These are phyloP conservation scores for Rhizophora mangle DNA, from an alignment of 345 rosid genomes.

Conservation along the genomic window DNA sequence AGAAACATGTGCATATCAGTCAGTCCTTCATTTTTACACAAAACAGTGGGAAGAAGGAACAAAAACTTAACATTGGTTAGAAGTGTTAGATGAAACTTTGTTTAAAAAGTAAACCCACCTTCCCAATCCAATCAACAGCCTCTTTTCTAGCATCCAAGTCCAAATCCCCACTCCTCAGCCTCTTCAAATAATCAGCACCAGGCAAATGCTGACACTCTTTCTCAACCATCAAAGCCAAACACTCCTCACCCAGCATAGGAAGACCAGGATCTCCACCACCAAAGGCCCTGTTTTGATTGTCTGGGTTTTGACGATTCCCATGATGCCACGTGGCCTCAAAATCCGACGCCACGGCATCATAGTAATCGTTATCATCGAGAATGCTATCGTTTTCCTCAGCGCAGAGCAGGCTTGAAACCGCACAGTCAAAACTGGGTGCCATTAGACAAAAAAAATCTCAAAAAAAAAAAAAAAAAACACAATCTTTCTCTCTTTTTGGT, in stretches of 20 bases:
- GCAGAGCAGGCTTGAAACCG: constrained; percentile 50
- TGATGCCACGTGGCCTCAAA: constrained; percentile 33
- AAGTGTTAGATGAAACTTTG: neutral
- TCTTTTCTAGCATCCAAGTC: constrained; percentile 45
- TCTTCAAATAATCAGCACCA: constrained; percentile 41
- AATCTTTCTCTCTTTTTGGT: constrained; percentile 1
- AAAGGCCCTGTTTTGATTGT: constrained; percentile 22
- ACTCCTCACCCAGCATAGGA: constrained; percentile 57
- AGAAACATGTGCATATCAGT: constrained; percentile 1
- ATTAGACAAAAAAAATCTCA: constrained; percentile 19
- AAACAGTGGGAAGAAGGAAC: constrained; percentile 1
- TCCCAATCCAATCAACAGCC: constrained; percentile 58
- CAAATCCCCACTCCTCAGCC: constrained; percentile 56
- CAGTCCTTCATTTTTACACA: constrained; percentile 1
- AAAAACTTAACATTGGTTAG: neutral
- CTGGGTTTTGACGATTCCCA: constrained; percentile 25
- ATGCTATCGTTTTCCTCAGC: constrained; percentile 46
- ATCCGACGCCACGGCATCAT: constrained; percentile 28
- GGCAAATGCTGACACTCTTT: constrained; percentile 60
- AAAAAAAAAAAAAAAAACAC: neutral
- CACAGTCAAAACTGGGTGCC: constrained; percentile 63
- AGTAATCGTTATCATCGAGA: constrained; percentile 40
- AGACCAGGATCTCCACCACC: constrained; percentile 17
- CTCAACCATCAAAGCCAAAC: constrained; percentile 48
- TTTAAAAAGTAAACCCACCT: constrained; percentile 36